Base-by-base conservation (phyloP, 2,329 filamentous ascomycete species). In the Fusarium hainanense region DNA sequence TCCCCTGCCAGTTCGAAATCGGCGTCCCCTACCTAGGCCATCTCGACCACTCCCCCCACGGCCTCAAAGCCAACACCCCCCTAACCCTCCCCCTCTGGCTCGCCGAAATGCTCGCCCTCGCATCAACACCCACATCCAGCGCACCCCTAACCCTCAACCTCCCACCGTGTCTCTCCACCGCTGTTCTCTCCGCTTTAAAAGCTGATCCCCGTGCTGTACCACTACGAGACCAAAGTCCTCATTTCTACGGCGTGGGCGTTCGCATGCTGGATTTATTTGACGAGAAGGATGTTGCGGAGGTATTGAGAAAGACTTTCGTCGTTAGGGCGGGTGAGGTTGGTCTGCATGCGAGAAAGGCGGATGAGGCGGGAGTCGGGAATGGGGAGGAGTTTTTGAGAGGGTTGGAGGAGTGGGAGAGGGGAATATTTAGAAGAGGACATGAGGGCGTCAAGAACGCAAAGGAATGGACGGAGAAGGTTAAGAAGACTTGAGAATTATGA, bases 1-100 rank as follows among this genome's bases (percentile, higher is more conserved):
- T 98, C 32, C 95, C 96, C 42, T 97, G 94, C 83, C 97, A 92
- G 54, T 98, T 98, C 82, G 92, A 97, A 77, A 88, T 98, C 76
- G 92, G 94, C 63, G 90, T 97, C 32, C 92, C 94, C 21, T 90
- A 92, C 59, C 88, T 98, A 47, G 94, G 94, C 72, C 93, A 97
- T 79, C 87, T 99, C 63, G 94, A 97, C 81, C 93, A 94, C 76
- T 95, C 93, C 76, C 87, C 92, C 25, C 82, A 85, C 32, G 81
- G 92, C 77, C 90, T 98, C 74, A 96, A 95, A 79, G 82, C 90
- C 57, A 92, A 93, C 64, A 95, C 93, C 1, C 89, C 90, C 44
- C 85, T 98, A 48, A 88, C 92, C 66, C 89, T 98, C 2, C 96
- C 96, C 3, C 86, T 98, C 71, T 99, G 96, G 96, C 89, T 99